phyloP scores from a whole-genome alignment of 805 yeast genomes.

The Nakazawaea wyomingensis region DNA sequence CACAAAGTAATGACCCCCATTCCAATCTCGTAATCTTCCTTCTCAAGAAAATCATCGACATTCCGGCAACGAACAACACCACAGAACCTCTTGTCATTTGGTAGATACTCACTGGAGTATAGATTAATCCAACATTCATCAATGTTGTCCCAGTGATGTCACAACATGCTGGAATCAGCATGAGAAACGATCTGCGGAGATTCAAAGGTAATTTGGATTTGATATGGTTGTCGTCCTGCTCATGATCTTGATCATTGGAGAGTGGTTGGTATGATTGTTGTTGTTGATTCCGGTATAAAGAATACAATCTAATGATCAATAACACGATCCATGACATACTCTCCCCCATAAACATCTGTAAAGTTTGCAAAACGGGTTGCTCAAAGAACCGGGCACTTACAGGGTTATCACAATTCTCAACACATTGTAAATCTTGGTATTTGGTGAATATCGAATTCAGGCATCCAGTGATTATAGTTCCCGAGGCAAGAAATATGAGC shows the following conservation, averaged over 20 bases:
- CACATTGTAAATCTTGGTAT: conserved; percentile 72
- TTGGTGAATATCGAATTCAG: conserved; percentile 71
- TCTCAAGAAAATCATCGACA: conserved; percentile 59
- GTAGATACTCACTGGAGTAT: conserved; percentile 73
- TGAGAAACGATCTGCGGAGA: conserved; percentile 25
- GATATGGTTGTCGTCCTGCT: background rate
- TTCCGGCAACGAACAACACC: conserved; percentile 68
- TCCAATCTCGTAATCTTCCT: conserved; percentile 53
- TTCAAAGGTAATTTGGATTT: conserved; percentile 12
- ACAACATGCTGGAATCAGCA: conserved; percentile 63
- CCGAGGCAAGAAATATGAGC: conserved; percentile 32
- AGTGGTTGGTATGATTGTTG: background rate
- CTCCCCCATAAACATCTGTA: conserved; percentile 81
- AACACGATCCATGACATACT: conserved; percentile 32
- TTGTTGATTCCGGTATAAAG: background rate
- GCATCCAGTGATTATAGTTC: conserved; percentile 66
- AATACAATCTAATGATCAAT: background rate
- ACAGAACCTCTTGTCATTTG: conserved; percentile 84
- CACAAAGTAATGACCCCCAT: conserved; percentile 64
- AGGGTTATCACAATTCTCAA: conserved; percentile 45
- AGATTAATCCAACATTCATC: conserved; percentile 68
- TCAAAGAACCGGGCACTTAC: conserved; percentile 49
- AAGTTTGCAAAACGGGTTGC: conserved; percentile 74
- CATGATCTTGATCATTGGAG: background rate
- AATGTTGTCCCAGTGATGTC: conserved; percentile 72